phyloP scores from a whole-genome alignment of 495 filamentous ascomycete species.

The Viridothelium virens region DNA sequence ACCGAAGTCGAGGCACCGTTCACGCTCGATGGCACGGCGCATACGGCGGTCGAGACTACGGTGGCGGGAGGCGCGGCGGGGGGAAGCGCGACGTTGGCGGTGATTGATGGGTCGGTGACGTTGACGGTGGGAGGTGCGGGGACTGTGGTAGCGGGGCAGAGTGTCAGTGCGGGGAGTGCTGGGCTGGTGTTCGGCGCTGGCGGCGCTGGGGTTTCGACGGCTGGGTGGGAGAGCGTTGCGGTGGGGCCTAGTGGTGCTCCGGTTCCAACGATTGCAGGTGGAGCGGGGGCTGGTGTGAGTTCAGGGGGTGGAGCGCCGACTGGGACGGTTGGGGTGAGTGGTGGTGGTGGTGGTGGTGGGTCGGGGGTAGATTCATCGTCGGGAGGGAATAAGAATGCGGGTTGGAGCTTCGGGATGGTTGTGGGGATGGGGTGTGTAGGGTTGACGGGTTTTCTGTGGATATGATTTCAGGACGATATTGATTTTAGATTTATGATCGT shows the following conservation, averaged over 20 bases:
- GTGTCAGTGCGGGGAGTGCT: neutral
- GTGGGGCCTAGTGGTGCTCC: neutral
- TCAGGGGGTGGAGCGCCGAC: neutral
- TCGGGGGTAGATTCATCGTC: neutral
- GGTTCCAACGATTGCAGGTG: neutral
- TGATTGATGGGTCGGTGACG: conserved; percentile 10
- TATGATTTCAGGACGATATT: too few relatives aligned
- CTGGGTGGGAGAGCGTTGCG: neutral
- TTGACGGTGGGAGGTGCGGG: neutral
- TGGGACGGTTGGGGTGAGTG: neutral
- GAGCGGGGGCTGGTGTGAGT: neutral
- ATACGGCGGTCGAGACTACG: conserved; percentile 2
- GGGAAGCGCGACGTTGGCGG: neutral
- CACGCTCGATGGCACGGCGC: neutral
- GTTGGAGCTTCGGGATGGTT: neutral
- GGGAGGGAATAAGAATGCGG: neutral
- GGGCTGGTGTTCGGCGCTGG: neutral
- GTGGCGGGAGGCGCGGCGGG: neutral
- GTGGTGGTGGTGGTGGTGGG: neutral
- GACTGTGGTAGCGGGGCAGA: neutral
- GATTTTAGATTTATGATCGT: too few relatives aligned
- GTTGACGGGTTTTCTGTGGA: too few relatives aligned
- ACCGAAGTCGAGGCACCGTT: neutral
- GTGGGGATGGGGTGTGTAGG: neutral
- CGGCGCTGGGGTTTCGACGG: neutral